Percentiles rank a stretch among this genome's conserved stretches.
Conservation (phyloP, 495 filamentous ascomycete species). For the Extremus antarcticus region DNA sequence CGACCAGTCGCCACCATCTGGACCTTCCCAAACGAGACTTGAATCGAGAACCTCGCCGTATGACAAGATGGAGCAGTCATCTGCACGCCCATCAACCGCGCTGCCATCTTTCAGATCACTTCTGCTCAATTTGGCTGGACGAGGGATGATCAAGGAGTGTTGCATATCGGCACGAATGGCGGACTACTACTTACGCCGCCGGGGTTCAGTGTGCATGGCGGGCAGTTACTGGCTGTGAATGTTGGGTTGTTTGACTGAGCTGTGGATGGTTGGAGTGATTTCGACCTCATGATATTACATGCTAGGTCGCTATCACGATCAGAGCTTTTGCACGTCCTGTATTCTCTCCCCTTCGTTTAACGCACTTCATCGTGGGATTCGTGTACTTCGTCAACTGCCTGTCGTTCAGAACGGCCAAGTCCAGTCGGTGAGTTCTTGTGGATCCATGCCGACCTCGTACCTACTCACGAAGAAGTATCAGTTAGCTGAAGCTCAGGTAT, state of each 20-base stretch:
- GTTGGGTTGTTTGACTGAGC: conserved; percentile 7
- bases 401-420: conserved; percentile 40
- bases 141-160: conserved; percentile 3
- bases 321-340: not conserved
- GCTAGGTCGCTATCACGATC: not conserved
- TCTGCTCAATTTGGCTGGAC: conserved; percentile 11
- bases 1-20: not conserved
- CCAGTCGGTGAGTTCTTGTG: conserved; percentile 54
- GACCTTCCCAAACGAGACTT: conserved; percentile 10
- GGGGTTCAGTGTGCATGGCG: conserved; percentile 2
- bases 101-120: conserved; percentile 7
- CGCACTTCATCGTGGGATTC: too few relatives aligned
- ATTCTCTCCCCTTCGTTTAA: too few relatives aligned
- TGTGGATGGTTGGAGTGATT: too few relatives aligned
- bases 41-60: conserved; percentile 18
- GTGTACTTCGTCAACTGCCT: not conserved
- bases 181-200: conserved; percentile 2
- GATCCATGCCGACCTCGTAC: conserved; percentile 51
- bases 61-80: conserved; percentile 8
- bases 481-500: too few relatives aligned
- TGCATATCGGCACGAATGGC: conserved; percentile 14
- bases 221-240: conserved; percentile 11
- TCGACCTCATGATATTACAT: not conserved
- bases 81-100: conserved; percentile 6
- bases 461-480: not conserved